Conservation (phyloP, 495 filamentous ascomycete genomes). For the Bacidia rubella region DNA sequence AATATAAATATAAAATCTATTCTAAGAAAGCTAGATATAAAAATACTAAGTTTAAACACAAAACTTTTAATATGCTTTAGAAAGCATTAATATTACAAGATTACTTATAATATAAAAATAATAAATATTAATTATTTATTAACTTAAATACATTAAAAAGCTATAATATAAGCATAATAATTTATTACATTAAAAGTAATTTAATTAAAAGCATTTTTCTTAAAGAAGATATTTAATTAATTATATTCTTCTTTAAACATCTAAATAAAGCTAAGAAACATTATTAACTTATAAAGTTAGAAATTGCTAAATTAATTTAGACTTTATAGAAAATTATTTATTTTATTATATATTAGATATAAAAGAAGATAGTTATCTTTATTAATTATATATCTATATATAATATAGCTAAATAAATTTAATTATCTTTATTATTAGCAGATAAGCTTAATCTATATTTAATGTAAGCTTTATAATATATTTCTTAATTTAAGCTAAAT, state of each 20-base stretch:
- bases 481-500: neutral
- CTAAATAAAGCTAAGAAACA: constrained; percentile 1
- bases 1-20: neutral
- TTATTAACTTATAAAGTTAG: neutral
- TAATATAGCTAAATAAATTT: neutral
- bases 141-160: constrained; percentile 6
- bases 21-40: neutral
- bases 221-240: neutral
- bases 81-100: constrained; percentile 1
- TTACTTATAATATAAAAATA: neutral
- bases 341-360: neutral
- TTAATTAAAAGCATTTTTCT: neutral
- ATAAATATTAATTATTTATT: neutral
- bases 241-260: neutral
- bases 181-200: neutral
- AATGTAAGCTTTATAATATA: neutral
- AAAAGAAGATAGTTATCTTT: neutral
- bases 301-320: neutral
- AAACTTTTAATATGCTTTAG: neutral
- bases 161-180: neutral
- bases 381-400: neutral
- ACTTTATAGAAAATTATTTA: neutral
- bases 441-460: neutral
- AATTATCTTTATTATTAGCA: neutral
- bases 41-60: neutral